Evolutionary conservation across 169 alveolate species (phyloP), one percentile per base, ranked within the genome.

Genomic region (Plasmodium gaboni): DNA sequence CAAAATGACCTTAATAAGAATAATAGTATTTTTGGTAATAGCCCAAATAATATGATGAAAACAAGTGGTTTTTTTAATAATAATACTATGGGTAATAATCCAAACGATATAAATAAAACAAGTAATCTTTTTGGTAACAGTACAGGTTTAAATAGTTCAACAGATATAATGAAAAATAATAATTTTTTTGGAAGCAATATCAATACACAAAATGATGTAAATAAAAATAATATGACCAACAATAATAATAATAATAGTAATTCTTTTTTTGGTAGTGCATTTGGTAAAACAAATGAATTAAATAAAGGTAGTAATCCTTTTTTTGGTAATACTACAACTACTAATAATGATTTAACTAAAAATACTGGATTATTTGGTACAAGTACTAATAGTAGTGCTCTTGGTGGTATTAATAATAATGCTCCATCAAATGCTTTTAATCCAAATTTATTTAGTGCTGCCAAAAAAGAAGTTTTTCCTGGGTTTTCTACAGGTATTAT

Each of bases 381-480:
- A 6, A 38, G 10, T 38, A 38, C 46, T 38, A 12, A 57, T 50
- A 19, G 71, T 48, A 24, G 69, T 19, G 63, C 55, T 55, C 9
- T 70, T 48, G 61, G 38, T 22, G 60, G 26, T 10, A 67, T 68
- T 46, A 26, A 46, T 38, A 17, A 78, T 10, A 53, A 67, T 46
- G 17, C 59, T 38, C 17, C 91, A 2, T 3, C 91, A 60, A 83
- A 83, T 68, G 12, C 83, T 38, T 83, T 83, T 44, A 83, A 83
- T 68, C 73, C 42, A 38, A 83, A 83, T 61, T 68, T 83, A 71
- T 83, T 83, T 44, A 83, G 83, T 83, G 91, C 91, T 15, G 70
- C 91, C 15, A 83, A 83, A 61, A 83, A 83, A 44, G 91, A 83
- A 55, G 61, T 83, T 4, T 83, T 68, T 67, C 91, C 91, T 19